These are phyloP conservation scores for Ustilaginoidea virens DNA, from an alignment of 2,329 filamentous ascomycete genomes.

Conservation along the genomic window DNA sequence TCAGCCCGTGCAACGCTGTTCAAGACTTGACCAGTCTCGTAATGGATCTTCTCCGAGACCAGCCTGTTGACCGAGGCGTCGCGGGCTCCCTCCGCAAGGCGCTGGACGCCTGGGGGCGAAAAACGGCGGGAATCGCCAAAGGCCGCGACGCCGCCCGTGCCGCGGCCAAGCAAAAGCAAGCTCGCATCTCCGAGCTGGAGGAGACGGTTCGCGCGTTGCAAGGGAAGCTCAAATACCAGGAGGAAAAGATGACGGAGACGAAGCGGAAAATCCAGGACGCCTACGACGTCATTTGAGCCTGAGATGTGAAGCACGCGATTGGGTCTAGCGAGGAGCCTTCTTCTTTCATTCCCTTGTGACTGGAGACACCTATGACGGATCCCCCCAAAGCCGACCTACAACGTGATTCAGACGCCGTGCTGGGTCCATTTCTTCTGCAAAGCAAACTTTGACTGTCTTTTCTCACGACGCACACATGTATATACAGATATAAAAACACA, in stretches of 20 bases:
- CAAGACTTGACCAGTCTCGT: constrained; percentile 29
- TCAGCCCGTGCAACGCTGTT: constrained; percentile 6
- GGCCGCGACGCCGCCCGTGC: constrained; percentile 52
- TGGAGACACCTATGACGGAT: too few species aligned
- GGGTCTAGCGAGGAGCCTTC: too few species aligned
- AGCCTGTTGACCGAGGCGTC: constrained; percentile 22
- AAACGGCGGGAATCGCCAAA: constrained; percentile 42
- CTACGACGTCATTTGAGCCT: too few species aligned
- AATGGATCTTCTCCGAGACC: constrained; percentile 30
- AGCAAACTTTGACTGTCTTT: too few species aligned
- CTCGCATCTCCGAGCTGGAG: constrained; percentile 21
- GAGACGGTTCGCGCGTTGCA: constrained; percentile 23
- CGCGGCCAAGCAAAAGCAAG: constrained; percentile 46
- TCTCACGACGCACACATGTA: too few species aligned
- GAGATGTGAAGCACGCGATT: too few species aligned
- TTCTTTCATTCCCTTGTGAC: too few species aligned
- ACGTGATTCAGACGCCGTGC: too few species aligned
- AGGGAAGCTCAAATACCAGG: constrained; percentile 16
- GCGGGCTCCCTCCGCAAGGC: constrained; percentile 23
- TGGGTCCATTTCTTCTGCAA: too few species aligned
- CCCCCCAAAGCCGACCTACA: too few species aligned
- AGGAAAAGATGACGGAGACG: constrained; percentile 20
- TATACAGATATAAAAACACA: too few species aligned
- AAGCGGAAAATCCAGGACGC: constrained; percentile 22
- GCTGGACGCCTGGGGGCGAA: constrained; percentile 44